Base-by-base conservation (phyloP, 495 filamentous ascomycete genomes). In the Aspergillus affinis region DNA sequence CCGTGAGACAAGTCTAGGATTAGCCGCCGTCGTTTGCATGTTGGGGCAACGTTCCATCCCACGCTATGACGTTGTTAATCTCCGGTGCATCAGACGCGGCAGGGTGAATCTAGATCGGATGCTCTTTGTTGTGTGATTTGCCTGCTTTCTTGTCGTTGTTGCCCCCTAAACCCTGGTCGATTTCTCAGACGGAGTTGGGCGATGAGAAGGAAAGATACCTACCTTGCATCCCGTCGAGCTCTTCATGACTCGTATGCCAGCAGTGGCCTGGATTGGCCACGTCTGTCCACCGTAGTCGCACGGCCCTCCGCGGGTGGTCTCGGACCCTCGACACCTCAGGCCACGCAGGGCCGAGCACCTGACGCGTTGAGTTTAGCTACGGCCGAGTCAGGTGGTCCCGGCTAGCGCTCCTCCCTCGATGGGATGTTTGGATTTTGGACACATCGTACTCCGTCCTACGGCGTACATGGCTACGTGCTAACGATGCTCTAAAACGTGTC, bases 261-360 rank as follows among this genome's bases (percentile, higher is more conserved):
- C 21, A 5, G 23, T 3, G 5, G 17, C 17, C 23, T 53, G 29
- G 21, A 0, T 51, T 45, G n/a, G 19, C 10, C 30, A 19, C 36
- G 19, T 20, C 9, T 15, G 36, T 46, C 1, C 9, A 2, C 10
- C 23, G 48, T 41, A 8, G n/a, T 57, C 41, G 60, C 60, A 62
- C 60, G 60, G 60, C 17, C 55, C 61, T 48, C 56, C 55, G 17
- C 23, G 21, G n/a, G 27, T 29, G 36, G 36, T 15, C 58, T 18
- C 29, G 21, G 50, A 55, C 55, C 46, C 18, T 63, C 48, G 61
- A 63, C 61, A 59, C 61, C 61, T 63, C 32, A 63, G 61, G 61
- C 52, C 32, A 21, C 8, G 45, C 6, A 44, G 52, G 54, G 23
- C 49, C 57, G 53, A 61, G 48, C 48, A 30, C 49, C 23, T 55